Percentiles rank a stretch among this genome's conserved stretches.
phyloP scores from a whole-genome alignment of 176 grass and related monocot genomes.

The Puccinellia tenuiflora region DNA sequence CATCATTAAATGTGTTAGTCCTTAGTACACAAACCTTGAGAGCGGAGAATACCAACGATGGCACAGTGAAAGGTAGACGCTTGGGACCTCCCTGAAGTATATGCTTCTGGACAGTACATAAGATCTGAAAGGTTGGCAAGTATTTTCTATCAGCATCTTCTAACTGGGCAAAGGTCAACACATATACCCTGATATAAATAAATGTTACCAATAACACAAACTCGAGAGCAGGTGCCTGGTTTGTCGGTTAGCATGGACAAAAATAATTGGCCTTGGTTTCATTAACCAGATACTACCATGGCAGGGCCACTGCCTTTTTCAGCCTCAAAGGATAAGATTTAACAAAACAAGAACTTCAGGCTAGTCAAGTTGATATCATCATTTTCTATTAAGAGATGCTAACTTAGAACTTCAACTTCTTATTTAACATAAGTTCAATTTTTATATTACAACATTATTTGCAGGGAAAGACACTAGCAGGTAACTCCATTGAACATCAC shows the following conservation, averaged over 20 bases:
- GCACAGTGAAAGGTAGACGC: constrained; percentile 84
- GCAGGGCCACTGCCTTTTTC: neutral
- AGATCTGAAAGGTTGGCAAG: constrained; percentile 57
- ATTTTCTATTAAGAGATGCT: neutral
- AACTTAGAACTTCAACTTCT: neutral
- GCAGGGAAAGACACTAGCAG: neutral
- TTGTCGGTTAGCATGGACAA: neutral
- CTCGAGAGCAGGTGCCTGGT: neutral
- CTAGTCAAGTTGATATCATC: neutral
- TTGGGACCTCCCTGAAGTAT: constrained; percentile 89
- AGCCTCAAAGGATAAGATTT: neutral
- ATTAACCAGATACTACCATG: constrained; percentile 4
- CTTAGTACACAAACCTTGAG: constrained; percentile 68
- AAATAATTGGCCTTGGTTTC: neutral
- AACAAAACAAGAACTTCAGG: constrained; percentile 1
- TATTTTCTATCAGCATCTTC: constrained; percentile 29
- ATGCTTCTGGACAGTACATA: constrained; percentile 94
- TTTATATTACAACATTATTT: neutral
- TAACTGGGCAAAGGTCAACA: neutral
- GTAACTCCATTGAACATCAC: neutral
- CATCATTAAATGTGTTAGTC: neutral
- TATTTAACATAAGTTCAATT: neutral
- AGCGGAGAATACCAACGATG: constrained; percentile 77
- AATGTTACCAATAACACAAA: constrained; percentile 8
- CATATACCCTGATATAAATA: constrained; percentile 2